phyloP scores from a whole-genome alignment of 176 grass and related monocot species.

The Bromus sterilis region DNA sequence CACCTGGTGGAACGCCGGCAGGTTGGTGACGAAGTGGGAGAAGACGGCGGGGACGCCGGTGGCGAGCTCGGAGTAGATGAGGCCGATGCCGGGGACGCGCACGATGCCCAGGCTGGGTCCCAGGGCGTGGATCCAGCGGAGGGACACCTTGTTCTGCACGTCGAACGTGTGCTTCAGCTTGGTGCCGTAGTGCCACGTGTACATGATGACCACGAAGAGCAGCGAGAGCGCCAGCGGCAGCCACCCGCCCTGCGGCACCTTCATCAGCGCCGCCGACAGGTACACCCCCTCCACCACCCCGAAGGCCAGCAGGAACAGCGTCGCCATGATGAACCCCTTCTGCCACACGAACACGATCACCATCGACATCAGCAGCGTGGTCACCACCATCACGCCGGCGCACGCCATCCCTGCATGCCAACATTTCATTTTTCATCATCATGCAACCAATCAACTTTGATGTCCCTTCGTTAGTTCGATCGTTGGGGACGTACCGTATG shows the following conservation, averaged over 20 bases:
- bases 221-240: slow-evolving; percentile 45
- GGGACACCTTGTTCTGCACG: slow-evolving; percentile 68
- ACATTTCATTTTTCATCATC: no score
- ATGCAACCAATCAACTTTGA: no score
- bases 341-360: slow-evolving; percentile 69
- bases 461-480: no score
- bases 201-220: slow-evolving; percentile 52
- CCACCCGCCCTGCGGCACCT: slow-evolving; percentile 67
- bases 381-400: slow-evolving; percentile 49
- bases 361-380: slow-evolving; percentile 54
- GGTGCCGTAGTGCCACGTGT: slow-evolving; percentile 73
- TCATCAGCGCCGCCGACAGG: slow-evolving; percentile 48
- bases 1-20: slow-evolving; percentile 67
- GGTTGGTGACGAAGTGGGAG: slow-evolving; percentile 75
- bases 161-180: slow-evolving; percentile 38
- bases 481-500: slow-evolving; percentile 37
- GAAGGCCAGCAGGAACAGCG: slow-evolving; percentile 44
- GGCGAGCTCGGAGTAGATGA: slow-evolving; percentile 59
- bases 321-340: slow-evolving; percentile 11
- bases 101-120: slow-evolving; percentile 70
- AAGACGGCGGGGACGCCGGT: slow-evolving; percentile 57
- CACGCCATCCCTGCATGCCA: slow-evolving; percentile 39
- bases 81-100: slow-evolving; percentile 60
- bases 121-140: slow-evolving; percentile 54
- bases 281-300: slow-evolving; percentile 38